phyloP scores from a whole-genome alignment of 352 stramenopile genomes.

The Phytophthora aleatoria region DNA sequence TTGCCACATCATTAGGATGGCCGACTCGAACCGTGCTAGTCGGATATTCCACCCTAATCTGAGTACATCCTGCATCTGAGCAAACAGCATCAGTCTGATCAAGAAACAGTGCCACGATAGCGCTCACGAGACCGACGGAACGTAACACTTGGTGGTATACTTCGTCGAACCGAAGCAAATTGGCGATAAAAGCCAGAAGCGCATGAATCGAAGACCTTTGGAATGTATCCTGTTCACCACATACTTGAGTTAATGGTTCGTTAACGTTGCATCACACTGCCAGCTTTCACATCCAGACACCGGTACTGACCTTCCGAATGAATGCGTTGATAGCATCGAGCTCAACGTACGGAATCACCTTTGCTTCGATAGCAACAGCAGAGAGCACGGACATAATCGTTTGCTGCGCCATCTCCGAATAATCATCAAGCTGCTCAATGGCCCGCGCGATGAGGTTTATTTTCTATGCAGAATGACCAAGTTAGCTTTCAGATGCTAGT shows the following conservation, averaged over 20 bases:
- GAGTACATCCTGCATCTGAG: constrained; percentile 33
- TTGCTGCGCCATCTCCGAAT: constrained; percentile 55
- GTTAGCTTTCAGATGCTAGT: constrained; percentile 1
- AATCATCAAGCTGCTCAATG: constrained; percentile 47
- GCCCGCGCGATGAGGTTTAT: constrained; percentile 44
- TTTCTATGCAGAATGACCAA: constrained; percentile 35
- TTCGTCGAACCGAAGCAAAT: constrained; percentile 53
- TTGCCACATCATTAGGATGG: constrained; percentile 17
- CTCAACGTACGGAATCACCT: constrained; percentile 58
- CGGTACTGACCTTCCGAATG: constrained; percentile 33
- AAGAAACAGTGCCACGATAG: constrained; percentile 49
- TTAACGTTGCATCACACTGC: neutral
- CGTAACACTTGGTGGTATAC: constrained; percentile 47
- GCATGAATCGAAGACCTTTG: constrained; percentile 34
- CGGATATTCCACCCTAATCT: constrained; percentile 57
- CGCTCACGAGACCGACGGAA: constrained; percentile 42
- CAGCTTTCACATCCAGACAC: neutral
- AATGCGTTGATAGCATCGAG: constrained; percentile 41
- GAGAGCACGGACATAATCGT: constrained; percentile 60
- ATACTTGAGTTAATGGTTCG: constrained; percentile 22
- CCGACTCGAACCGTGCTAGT: constrained; percentile 46
- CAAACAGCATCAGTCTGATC: constrained; percentile 38
- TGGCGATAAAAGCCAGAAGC: constrained; percentile 43
- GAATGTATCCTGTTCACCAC: constrained; percentile 23
- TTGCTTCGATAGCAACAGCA: constrained; percentile 60